phyloP scores from a whole-genome alignment of 164 flowering plant genomes.

The Piper betle region DNA sequence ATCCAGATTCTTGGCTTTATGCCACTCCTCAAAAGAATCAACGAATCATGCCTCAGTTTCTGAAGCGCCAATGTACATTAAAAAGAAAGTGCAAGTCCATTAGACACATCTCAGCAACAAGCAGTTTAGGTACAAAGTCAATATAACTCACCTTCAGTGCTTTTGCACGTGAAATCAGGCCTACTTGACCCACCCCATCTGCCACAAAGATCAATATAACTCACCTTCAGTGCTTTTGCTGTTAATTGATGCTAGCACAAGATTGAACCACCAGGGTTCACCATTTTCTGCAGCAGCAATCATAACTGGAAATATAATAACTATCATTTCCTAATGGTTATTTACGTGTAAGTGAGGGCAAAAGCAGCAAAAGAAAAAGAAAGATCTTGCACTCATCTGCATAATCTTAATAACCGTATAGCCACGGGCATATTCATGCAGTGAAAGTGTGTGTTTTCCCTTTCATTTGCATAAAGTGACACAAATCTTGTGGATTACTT shows the following conservation, averaged over 20 bases:
- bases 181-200: conserved; percentile 99
- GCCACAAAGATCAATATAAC: conserved; percentile 11
- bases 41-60: conserved; percentile 98
- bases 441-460: no score
- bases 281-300: no score
- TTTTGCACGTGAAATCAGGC: conserved; percentile 93
- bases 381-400: no score
- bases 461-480: no score
- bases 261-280: no score
- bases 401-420: no score
- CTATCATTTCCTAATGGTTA: no score
- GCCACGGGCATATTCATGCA: no score
- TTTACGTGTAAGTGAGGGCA: no score
- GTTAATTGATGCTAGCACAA: not conserved
- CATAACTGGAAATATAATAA: no score
- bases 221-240: conserved; percentile 95
- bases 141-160: conserved; percentile 69
- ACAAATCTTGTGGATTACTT: no score
- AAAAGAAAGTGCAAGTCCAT: not conserved
- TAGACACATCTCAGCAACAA: not conserved
- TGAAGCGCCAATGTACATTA: conserved; percentile 17
- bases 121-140: not conserved
- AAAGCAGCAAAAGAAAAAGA: no score
- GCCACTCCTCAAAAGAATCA: conserved; percentile 98
- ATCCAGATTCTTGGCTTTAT: conserved; percentile 78